phyloP scores from a whole-genome alignment of 805 yeast species.

The Candida mattraensis region DNA sequence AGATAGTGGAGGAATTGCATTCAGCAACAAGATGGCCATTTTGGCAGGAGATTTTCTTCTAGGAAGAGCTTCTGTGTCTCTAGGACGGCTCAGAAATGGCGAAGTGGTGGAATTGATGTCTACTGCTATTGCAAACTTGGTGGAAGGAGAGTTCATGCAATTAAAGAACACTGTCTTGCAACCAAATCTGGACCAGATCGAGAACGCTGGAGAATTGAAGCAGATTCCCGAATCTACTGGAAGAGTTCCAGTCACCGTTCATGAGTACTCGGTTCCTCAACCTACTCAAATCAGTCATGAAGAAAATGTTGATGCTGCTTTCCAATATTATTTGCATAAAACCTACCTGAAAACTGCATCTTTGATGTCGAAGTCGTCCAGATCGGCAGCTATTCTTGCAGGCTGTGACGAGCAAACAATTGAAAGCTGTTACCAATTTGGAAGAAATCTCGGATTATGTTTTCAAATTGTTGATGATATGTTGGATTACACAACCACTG shows the following conservation, averaged over 20 bases:
- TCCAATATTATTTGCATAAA: slow-evolving; percentile 92
- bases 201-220: slow-evolving; percentile 45
- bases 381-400: slow-evolving; percentile 90
- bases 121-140: slow-evolving; percentile 93
- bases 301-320: slow-evolving; percentile 78
- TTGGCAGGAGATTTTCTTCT: slow-evolving; percentile 94
- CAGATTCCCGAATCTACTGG: slow-evolving; percentile 59
- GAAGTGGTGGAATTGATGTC: slow-evolving; percentile 95
- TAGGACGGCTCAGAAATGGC: slow-evolving; percentile 91
- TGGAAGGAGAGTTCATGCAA: slow-evolving; percentile 99
- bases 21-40: slow-evolving; percentile 96
- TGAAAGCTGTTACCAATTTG: slow-evolving; percentile 86
- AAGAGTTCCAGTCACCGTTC: slow-evolving; percentile 56
- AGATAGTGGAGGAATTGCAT: slow-evolving; percentile 90
- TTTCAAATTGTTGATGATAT: slow-evolving; percentile 96
- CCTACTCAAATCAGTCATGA: slow-evolving; percentile 47
- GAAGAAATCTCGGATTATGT: slow-evolving; percentile 89
- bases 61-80: slow-evolving; percentile 95
- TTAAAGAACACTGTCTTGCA: slow-evolving; percentile 84
- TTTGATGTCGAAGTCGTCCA: slow-evolving; percentile 86
- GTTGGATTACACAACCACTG: slow-evolving; percentile 90
- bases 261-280: slow-evolving; percentile 50
- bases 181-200: slow-evolving; percentile 43
- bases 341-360: slow-evolving; percentile 95
- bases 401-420: slow-evolving; percentile 77